Conservation (phyloP, 164 flowering plant genomes). For the Taxillus chinensis region DNA sequence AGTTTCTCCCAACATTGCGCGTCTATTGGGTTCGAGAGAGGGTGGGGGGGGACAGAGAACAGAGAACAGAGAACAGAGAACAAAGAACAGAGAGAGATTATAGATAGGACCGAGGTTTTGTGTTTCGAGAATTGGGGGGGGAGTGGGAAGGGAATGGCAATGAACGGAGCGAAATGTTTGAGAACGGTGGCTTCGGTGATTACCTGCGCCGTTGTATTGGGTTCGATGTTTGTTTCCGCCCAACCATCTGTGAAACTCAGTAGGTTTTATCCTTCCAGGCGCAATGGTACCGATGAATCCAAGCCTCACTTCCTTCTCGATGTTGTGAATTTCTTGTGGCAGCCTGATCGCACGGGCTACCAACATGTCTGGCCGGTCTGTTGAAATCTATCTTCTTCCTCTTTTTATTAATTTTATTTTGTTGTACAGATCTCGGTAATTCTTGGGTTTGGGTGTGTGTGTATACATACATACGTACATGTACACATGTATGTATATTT, state of each 20-base stretch:
- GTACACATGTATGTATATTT: too few relatives aligned
- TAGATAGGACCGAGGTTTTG: not conserved
- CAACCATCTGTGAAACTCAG: slow-evolving; percentile 38
- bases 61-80: too few relatives aligned
- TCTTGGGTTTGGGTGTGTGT: too few relatives aligned
- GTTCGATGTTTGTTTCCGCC: slow-evolving; percentile 54
- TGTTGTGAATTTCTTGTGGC: slow-evolving; percentile 59
- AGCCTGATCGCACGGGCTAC: slow-evolving; percentile 46
- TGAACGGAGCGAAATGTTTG: slow-evolving; percentile 32
- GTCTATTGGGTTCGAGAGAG: not conserved
- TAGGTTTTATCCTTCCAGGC: slow-evolving; percentile 9
- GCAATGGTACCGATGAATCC: slow-evolving; percentile 9
- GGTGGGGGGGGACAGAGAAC: not conserved
- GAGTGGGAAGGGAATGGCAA: slow-evolving; percentile 27
- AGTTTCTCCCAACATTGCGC: too few relatives aligned
- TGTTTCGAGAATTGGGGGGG: not conserved
- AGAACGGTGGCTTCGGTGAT: slow-evolving; percentile 27
- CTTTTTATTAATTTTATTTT: too few relatives aligned
- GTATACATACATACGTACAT: too few relatives aligned
- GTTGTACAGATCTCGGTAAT: too few relatives aligned
- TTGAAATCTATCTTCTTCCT: not conserved
- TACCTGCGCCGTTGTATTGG: slow-evolving; percentile 32
- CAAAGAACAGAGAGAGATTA: slow-evolving; percentile 1
- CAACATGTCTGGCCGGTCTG: slow-evolving; percentile 96
- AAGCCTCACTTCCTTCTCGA: slow-evolving; percentile 21